Evolutionary conservation across 1,284 basidiomycete genomes (phyloP).

Genomic region (Puccinia novopanici): DNA sequence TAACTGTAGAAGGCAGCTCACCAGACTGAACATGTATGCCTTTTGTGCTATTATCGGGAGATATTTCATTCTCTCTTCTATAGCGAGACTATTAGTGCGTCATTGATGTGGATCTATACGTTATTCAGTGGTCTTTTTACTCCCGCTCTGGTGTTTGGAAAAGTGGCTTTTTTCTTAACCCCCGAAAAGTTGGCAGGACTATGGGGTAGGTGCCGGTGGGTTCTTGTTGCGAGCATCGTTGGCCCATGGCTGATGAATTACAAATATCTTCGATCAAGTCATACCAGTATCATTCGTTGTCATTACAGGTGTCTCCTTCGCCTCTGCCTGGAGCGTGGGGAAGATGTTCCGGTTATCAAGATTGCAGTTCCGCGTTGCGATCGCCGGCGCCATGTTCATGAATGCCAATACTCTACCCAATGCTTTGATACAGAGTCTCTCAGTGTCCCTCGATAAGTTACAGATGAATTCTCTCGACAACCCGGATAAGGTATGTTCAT

Average conservation of each 20-base stretch:
- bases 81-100: background rate
- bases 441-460: constrained; percentile 57
- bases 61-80: background rate
- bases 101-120: background rate
- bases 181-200: constrained; percentile 60
- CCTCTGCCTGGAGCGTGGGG: constrained; percentile 57
- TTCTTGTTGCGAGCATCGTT: background rate
- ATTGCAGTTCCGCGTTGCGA: constrained; percentile 60
- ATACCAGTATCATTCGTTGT: constrained; percentile 61
- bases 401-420: constrained; percentile 59
- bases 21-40: constrained; percentile 30
- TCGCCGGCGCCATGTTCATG: constrained; percentile 54
- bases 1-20: constrained; percentile 30
- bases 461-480: constrained; percentile 55
- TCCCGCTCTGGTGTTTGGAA: constrained; percentile 60
- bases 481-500: constrained; percentile 52
- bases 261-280: constrained; percentile 30
- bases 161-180: constrained; percentile 61
- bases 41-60: background rate
- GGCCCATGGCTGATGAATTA: background rate
- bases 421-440: constrained; percentile 61
- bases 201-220: constrained; percentile 52
- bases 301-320: constrained; percentile 58
- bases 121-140: constrained; percentile 57
- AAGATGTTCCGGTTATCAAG: constrained; percentile 57